These are phyloP conservation scores for Penicillium sp. DNA, from an alignment of 2,329 filamentous ascomycete species.

Conservation along the genomic window DNA sequence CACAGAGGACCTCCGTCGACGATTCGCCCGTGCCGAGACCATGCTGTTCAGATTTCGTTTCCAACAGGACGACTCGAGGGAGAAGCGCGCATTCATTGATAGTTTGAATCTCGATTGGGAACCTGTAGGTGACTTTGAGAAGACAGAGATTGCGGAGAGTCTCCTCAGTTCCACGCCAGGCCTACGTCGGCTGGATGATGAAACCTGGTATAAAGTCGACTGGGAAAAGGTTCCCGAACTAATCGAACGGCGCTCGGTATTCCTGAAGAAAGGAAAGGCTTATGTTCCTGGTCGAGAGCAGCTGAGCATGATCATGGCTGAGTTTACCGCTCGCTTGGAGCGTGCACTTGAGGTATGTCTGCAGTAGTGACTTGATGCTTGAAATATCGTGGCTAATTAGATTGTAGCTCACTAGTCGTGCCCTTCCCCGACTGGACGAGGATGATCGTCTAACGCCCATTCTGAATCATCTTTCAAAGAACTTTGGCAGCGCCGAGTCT, in stretches of 20 bases:
- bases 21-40: conserved; percentile 83
- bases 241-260: conserved; percentile 74
- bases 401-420: conserved; percentile 75
- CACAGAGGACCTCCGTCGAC: conserved; percentile 82
- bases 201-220: conserved; percentile 93
- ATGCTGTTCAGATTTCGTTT: conserved; percentile 85
- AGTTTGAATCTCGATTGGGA: conserved; percentile 82
- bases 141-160: conserved; percentile 61
- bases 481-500: conserved; percentile 88
- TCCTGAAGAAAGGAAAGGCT: conserved; percentile 77
- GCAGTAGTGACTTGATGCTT: conserved; percentile 6
- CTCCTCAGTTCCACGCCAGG: conserved; percentile 58
- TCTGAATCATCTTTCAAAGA: conserved; percentile 82
- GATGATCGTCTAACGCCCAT: conserved; percentile 84
- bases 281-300: conserved; percentile 89
- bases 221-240: conserved; percentile 92
- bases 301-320: conserved; percentile 80
- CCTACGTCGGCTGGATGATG: conserved; percentile 62
- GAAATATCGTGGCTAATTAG: conserved; percentile 18
- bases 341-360: conserved; percentile 71
- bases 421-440: conserved; percentile 88
- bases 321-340: conserved; percentile 78
- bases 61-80: conserved; percentile 69
- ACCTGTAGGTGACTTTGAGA: conserved; percentile 75
- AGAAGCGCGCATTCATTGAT: conserved; percentile 73